Conservation (phyloP, 352 stramenopile species). For the Globisporangium sylvaticum region DNA sequence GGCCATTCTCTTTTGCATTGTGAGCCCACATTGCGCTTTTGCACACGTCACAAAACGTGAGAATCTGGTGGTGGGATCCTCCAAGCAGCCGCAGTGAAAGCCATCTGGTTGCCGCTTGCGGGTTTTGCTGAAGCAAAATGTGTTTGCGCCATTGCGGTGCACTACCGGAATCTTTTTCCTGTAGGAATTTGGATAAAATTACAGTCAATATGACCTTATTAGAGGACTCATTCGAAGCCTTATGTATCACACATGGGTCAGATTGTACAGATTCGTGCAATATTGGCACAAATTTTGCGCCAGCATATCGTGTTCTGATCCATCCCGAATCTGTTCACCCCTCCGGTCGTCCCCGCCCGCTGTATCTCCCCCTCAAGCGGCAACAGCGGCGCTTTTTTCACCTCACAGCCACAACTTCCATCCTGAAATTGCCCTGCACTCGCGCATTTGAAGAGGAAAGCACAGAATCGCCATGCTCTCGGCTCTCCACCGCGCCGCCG, state of each 20-base stretch:
- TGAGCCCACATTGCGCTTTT: background rate
- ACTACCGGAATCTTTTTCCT: background rate
- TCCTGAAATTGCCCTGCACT: background rate
- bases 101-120: slow-evolving; percentile 4
- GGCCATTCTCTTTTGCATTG: background rate
- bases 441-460: background rate
- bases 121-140: slow-evolving; percentile 11
- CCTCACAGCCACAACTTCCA: background rate
- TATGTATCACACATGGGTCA: too few relatives aligned
- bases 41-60: background rate
- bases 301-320: background rate
- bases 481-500: slow-evolving; percentile 19
- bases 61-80: slow-evolving; percentile 8
- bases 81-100: slow-evolving; percentile 4
- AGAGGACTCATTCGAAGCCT: too few relatives aligned
- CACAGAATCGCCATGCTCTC: slow-evolving; percentile 22
- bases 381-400: slow-evolving; percentile 9
- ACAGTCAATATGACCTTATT: background rate
- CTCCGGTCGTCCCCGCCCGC: background rate
- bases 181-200: background rate
- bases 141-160: slow-evolving; percentile 14
- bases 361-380: background rate
- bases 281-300: too few relatives aligned
- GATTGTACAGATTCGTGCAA: too few relatives aligned
- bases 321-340: background rate